Conservation (phyloP, 768 basidiomycete species). For the Lyophyllum atratum region DNA sequence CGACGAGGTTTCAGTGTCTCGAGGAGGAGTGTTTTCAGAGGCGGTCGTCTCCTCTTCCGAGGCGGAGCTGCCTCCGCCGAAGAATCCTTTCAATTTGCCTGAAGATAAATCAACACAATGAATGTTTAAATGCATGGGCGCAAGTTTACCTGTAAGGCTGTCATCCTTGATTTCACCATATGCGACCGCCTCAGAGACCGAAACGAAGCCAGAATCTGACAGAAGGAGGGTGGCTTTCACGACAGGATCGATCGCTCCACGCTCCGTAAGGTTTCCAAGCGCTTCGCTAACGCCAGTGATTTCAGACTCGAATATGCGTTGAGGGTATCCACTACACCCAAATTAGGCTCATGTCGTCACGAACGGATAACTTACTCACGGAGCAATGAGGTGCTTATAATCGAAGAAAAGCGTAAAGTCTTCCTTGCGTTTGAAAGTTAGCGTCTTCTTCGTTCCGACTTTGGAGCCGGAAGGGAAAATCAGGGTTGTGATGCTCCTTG, state of each 20-base stretch:
- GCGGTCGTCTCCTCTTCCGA: constrained; percentile 40
- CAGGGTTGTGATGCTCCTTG: constrained; percentile 71
- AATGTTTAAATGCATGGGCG: not conserved
- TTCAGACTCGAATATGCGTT: constrained; percentile 71
- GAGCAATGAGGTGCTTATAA: constrained; percentile 66
- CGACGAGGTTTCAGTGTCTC: constrained; percentile 34
- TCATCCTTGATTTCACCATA: constrained; percentile 84
- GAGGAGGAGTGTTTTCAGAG: constrained; percentile 46
- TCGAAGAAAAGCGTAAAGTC: constrained; percentile 80
- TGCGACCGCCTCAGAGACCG: constrained; percentile 76
- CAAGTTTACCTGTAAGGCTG: constrained; percentile 62
- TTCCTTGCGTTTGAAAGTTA: constrained; percentile 83
- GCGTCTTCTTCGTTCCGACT: constrained; percentile 78
- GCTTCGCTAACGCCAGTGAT: constrained; percentile 76
- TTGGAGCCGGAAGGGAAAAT: constrained; percentile 82
- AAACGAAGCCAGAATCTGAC: constrained; percentile 85
- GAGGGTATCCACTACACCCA: constrained; percentile 62
- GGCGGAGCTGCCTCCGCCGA: constrained; percentile 61
- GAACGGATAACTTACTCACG: constrained; percentile 44
- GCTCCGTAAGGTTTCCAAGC: constrained; percentile 79
- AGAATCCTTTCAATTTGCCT: constrained; percentile 89
- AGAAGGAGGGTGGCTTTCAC: constrained; percentile 84
- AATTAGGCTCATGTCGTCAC: constrained; percentile 4
- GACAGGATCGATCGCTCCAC: constrained; percentile 78
- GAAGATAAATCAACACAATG: constrained; percentile 14